Evolutionary conservation across 75 land plant species (phyloP), one percentile per base, ranked within the genome.

Genomic region (Selaginella moellendorffii): DNA sequence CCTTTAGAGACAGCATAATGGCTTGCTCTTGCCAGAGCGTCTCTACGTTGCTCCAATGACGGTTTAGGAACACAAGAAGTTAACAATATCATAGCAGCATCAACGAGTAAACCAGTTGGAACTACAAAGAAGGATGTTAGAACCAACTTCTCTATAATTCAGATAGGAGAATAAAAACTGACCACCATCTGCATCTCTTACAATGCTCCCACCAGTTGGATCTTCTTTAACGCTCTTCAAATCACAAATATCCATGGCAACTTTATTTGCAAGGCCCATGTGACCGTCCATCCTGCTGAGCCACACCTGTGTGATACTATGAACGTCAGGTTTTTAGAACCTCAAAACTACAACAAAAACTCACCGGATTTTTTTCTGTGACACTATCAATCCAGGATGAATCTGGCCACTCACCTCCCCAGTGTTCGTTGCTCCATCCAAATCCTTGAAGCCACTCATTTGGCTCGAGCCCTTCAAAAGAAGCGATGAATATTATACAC

Each of bases 201-300:
- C 51, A 24, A 90, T 80, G 29, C 65, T 69, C 31, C 97, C 97
- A 2, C 97, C 97, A 64, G 23, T 68, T 63, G 85, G 84, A 64
- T 84, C 81, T 28, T 31, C 63, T 22, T 80, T 79, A 30, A 42
- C 26, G 19, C 62, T 76, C 59, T 75, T 36, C 26, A 90, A 82
- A 46, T 80, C 85, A 63, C 82, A 80, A 23, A 82, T 51, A 29
- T 67, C 71, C 54, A 84, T 71, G 2, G 93, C 82, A 5, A 80
- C 27, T 26, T 85, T 77, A 54, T 90, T 90, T 2, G 93, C 88
- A 54, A 90, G 67, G 28, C 97, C 85, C 83, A 82, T 90, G 46
- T 90, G 97, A 65, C 93, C 92, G 79, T 90, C 97, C 70, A 82
- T 74, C 42, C 97, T 77, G 56, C 78, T 65, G 20, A 85, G 63